Evolutionary conservation across 345 rosid genomes (phyloP).

Genomic region (Boechera stricta): DNA sequence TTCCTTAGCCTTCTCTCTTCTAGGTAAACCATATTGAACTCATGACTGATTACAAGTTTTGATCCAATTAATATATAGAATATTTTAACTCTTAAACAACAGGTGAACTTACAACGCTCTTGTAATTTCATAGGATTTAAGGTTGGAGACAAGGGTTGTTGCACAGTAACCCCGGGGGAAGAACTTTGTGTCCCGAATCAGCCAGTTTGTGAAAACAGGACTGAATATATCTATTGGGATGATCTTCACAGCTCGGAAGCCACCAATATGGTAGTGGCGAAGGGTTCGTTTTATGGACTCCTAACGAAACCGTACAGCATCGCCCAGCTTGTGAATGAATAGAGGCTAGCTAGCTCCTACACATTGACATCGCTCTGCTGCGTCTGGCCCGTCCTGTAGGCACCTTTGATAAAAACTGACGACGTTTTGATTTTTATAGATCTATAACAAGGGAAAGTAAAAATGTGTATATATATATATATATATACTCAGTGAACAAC

Average conservation of each 20-base stretch:
- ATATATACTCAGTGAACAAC: background rate
- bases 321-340: constrained; percentile 26
- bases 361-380: background rate
- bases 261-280: constrained; percentile 41
- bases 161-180: constrained; percentile 18
- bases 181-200: constrained; percentile 43
- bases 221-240: constrained; percentile 50
- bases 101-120: background rate
- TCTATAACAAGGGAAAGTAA: background rate
- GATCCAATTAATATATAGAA: background rate
- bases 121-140: constrained; percentile 38
- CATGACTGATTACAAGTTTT: background rate
- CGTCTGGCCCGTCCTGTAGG: no score
- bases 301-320: constrained; percentile 33
- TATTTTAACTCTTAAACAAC: background rate
- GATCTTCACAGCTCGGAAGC: constrained; percentile 55
- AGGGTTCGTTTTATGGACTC: constrained; percentile 27
- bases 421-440: background rate
- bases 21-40: constrained; percentile 33
- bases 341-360: constrained; percentile 21
- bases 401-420: background rate
- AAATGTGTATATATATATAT: background rate
- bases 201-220: constrained; percentile 48
- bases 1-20: background rate
- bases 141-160: constrained; percentile 41